A percentile compares a stretch with the other conserved stretches of the same genome.
Conservation (phyloP, 2,329 filamentous ascomycete species). For the Exophiala phaeomuriformis region DNA sequence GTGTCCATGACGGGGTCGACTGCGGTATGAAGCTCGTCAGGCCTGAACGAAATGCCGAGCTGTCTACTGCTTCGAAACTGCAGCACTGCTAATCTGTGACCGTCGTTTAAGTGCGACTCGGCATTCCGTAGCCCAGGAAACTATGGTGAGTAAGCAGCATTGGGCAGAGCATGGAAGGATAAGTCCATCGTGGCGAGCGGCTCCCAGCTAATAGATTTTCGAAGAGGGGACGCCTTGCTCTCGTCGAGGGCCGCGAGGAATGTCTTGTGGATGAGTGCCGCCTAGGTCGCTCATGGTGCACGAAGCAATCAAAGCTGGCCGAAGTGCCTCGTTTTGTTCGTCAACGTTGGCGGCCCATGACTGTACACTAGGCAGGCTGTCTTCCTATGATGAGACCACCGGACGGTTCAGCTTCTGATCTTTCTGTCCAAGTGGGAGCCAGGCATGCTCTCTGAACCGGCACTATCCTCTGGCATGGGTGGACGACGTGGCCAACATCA, state of each 20-base stretch:
- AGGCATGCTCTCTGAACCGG: not conserved
- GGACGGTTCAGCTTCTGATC: constrained; percentile 1
- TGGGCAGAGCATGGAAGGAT: constrained; percentile 5
- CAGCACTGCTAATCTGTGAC: not conserved
- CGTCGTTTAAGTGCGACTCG: not conserved
- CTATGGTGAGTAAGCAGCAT: constrained; percentile 11
- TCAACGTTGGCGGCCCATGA: not conserved
- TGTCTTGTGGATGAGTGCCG: not conserved
- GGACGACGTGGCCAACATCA: too few relatives aligned
- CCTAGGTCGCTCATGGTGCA: constrained; percentile 2
- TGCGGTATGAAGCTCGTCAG: not conserved
- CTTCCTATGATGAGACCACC: not conserved
- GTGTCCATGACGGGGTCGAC: not conserved
- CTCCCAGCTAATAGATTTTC: not conserved
- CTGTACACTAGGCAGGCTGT: not conserved
- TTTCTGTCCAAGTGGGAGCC: constrained; percentile 1
- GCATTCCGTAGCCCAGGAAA: constrained; percentile 5
- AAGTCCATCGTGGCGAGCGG: constrained; percentile 1
- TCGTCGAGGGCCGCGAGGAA: not conserved
- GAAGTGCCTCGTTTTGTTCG: constrained; percentile 6
- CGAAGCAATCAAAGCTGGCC: constrained; percentile 9
- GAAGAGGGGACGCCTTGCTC: not conserved
- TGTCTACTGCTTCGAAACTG: not conserved
- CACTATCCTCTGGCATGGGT: too few relatives aligned
- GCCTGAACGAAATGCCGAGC: not conserved